Evolutionary conservation across 148 eudicot species (phyloP).

Genomic region (Vaccinium myrtillus): DNA sequence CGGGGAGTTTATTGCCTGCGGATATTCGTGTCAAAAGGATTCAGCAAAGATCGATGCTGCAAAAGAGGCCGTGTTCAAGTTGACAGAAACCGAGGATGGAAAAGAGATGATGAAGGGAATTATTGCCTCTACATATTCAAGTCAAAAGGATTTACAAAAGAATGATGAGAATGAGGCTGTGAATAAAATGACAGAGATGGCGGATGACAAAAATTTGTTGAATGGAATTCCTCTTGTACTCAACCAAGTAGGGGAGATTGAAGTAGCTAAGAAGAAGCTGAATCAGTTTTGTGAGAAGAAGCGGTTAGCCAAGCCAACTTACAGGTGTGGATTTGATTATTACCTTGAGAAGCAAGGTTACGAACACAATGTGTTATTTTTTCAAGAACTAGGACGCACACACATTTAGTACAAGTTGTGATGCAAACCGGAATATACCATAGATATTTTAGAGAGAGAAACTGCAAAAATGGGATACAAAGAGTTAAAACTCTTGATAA

Average conservation of each 20-base stretch:
- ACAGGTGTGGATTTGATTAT: neutral
- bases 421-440: too few species aligned
- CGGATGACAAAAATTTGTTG: neutral
- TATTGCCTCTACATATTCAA: neutral
- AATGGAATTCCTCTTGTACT: neutral
- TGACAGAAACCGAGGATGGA: neutral
- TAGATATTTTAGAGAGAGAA: too few species aligned
- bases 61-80: neutral
- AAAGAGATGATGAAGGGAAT: neutral
- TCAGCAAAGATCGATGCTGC: constrained; percentile 5
- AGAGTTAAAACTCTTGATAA: too few species aligned
- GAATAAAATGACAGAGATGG: neutral
- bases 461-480: too few species aligned
- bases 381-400: neutral
- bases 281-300: constrained; percentile 4
- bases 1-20: neutral
- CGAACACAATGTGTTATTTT: neutral
- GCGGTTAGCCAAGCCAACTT: constrained; percentile 3
- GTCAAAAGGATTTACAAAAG: neutral
- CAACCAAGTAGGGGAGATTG: neutral
- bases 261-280: neutral
- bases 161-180: neutral
- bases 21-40: neutral
- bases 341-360: neutral
- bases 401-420: neutral